Conservation (phyloP, 345 rosid species). For the Salix arbutifolia region DNA sequence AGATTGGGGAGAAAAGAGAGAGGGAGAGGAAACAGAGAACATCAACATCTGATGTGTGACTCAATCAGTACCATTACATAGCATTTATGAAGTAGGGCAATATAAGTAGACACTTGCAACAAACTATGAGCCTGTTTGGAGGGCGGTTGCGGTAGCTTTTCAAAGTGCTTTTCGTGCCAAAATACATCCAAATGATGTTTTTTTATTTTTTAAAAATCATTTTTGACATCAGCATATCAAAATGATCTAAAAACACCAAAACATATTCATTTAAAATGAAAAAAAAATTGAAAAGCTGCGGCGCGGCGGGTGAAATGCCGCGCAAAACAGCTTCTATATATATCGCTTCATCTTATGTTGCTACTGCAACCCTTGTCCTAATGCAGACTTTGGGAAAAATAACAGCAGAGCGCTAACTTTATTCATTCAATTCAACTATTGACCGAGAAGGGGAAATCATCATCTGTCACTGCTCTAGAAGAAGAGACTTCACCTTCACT, state of each 20-base stretch:
- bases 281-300: no score
- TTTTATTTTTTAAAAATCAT: no score
- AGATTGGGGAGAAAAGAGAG: neutral
- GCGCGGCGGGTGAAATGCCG: no score
- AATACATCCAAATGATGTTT: no score
- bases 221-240: no score
- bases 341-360: neutral
- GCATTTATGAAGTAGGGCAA: neutral
- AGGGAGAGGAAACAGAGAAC: neutral
- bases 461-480: conserved; percentile 57
- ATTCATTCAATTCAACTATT: conserved; percentile 7
- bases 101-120: neutral
- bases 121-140: no score
- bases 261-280: no score
- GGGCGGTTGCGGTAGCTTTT: no score
- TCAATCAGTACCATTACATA: neutral
- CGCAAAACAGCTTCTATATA: no score
- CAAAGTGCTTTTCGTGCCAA: no score
- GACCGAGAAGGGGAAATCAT: conserved; percentile 48
- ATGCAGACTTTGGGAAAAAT: neutral
- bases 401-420: neutral
- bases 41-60: neutral
- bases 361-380: neutral
- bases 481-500: conserved; percentile 56
- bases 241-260: no score